These are phyloP conservation scores for Emergomyces orientalis DNA, from an alignment of 2,329 filamentous ascomycete genomes.

Conservation along the genomic window DNA sequence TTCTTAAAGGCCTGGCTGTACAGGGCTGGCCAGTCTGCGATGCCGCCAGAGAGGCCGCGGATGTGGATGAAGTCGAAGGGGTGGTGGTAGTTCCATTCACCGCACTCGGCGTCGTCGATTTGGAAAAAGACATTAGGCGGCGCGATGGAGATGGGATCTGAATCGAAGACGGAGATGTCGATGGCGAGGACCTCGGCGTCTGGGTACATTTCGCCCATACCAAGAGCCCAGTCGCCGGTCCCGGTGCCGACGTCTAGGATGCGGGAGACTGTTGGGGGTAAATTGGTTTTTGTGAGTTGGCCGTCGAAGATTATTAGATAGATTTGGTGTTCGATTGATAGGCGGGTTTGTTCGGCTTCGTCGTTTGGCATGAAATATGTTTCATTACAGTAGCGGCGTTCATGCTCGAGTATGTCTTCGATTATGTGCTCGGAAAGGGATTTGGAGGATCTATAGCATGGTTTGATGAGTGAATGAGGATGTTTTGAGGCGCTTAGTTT, in stretches of 20 bases:
- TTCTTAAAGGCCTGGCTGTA: slow-evolving; percentile 40
- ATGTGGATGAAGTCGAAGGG: slow-evolving; percentile 44
- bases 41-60: slow-evolving; percentile 40
- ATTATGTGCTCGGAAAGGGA: slow-evolving; percentile 33
- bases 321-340: slow-evolving; percentile 54
- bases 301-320: slow-evolving; percentile 41
- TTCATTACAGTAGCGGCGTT: slow-evolving; percentile 52
- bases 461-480: not conserved
- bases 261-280: slow-evolving; percentile 23
- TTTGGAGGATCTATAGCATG: slow-evolving; percentile 28
- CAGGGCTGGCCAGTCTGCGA: slow-evolving; percentile 38
- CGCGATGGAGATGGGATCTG: slow-evolving; percentile 26
- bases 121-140: slow-evolving; percentile 40
- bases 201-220: slow-evolving; percentile 38
- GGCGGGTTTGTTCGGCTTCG: slow-evolving; percentile 53
- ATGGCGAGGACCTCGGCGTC: slow-evolving; percentile 40
- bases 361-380: slow-evolving; percentile 60
- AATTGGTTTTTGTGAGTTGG: slow-evolving; percentile 25
- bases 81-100: slow-evolving; percentile 41
- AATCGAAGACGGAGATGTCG: slow-evolving; percentile 37
- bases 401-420: slow-evolving; percentile 52
- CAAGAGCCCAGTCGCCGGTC: slow-evolving; percentile 43
- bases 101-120: slow-evolving; percentile 40
- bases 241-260: slow-evolving; percentile 41
- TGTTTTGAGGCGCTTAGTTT: not conserved